Evolutionary conservation across 2,329 filamentous ascomycete genomes (phyloP).

Genomic region (Hypoxylon sp.): DNA sequence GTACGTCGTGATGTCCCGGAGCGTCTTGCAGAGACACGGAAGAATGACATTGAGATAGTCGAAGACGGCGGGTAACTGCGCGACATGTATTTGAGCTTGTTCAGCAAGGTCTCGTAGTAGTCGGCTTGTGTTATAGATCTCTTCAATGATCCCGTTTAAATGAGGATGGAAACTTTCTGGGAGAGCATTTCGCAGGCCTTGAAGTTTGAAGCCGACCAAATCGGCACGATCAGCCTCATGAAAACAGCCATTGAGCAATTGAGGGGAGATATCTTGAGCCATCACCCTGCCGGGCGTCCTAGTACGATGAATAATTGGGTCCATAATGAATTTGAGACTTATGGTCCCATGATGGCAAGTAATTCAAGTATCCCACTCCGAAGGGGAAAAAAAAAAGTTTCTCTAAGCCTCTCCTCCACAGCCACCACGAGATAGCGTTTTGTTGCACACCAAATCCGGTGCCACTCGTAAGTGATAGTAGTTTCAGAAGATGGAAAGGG

Average conservation of each 20-base stretch:
- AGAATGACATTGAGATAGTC: slow-evolving; percentile 71
- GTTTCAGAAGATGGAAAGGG: slow-evolving; percentile 7
- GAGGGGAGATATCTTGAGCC: slow-evolving; percentile 49
- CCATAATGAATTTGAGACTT: slow-evolving; percentile 42
- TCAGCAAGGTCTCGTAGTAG: slow-evolving; percentile 70
- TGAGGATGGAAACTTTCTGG: slow-evolving; percentile 62
- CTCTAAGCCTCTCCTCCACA: slow-evolving; percentile 36
- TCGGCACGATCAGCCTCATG: slow-evolving; percentile 69
- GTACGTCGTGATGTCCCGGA: slow-evolving; percentile 67
- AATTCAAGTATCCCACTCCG: slow-evolving; percentile 32
- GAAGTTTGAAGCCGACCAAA: slow-evolving; percentile 62
- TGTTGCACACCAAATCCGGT: slow-evolving; percentile 30
- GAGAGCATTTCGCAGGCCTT: slow-evolving; percentile 64
- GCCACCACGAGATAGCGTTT: slow-evolving; percentile 22
- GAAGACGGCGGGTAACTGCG: slow-evolving; percentile 65
- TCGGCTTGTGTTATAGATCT: slow-evolving; percentile 61
- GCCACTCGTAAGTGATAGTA: slow-evolving; percentile 16
- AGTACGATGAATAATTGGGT: slow-evolving; percentile 41
- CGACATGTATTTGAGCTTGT: slow-evolving; percentile 66
- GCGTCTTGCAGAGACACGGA: slow-evolving; percentile 67
- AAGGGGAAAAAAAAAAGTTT: not conserved
- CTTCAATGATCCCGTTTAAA: slow-evolving; percentile 64
- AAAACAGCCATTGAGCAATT: slow-evolving; percentile 68
- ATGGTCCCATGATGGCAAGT: slow-evolving; percentile 43
- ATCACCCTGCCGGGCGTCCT: slow-evolving; percentile 41